Evolutionary conservation across 75 land plant genomes (phyloP), one percentile per base, ranked within the genome.

Genomic region (Cunninghamia lanceolata): DNA sequence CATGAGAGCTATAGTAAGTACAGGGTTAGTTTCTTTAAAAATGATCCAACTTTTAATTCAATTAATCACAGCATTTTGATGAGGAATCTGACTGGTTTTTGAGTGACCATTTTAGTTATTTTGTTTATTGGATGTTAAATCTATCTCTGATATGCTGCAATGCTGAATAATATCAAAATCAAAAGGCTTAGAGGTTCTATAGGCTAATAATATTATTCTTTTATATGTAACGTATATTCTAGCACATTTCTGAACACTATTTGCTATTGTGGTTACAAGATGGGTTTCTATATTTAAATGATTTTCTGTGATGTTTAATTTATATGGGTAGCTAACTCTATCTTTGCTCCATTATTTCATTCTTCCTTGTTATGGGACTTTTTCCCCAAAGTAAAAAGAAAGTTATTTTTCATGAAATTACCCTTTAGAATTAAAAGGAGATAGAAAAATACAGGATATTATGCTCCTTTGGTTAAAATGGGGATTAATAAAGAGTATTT

Each of bases 1-100:
- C 82, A 92, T 83, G 87, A 91, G 98, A 90, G 95, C 95, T 14
- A 93, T 97, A 10, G 99, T 97, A 91, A 83, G 98, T 90, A 76
- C 68, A 86, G 45, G 53, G 54, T 34, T 36, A 42, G n/a, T 43
- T n/a, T 82, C 39, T 15, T 9, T 7, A 3, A 82, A 52, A 15
- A 25, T 38, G 85, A 32, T 25, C 11, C 25, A 84, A 35, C 66
- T 83, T 46, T 50, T 36, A n/a, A 53, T 32, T 50, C 1, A 46
- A 30, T 46, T 46, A 15, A 40, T 34, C 36, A 82, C 38, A 21
- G 59, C 16, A 34, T 25, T 47, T 28, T 46, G 25, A 46, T 82
- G 32, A 47, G 84, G 80, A 77, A 36, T 35, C 42, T 19, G 40
- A 39, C 43, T 38, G 21, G 40, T 77, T 77, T 77, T 39, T 38